Evolutionary conservation across 208 protist genomes (phyloP).

Genomic region (Trypanosoma mega): DNA sequence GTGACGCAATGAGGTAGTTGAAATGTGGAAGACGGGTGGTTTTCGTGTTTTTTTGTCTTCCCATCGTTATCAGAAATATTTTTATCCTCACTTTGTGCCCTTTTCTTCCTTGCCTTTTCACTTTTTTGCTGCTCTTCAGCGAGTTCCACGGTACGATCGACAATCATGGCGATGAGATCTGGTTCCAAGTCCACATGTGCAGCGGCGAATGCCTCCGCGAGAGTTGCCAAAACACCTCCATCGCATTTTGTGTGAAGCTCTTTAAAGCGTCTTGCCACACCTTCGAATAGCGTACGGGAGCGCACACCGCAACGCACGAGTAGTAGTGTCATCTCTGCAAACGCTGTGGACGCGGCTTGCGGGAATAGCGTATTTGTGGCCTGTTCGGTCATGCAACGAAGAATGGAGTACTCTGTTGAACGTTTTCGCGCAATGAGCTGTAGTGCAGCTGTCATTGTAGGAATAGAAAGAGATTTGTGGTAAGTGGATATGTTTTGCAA

Average conservation of each 20-base stretch:
- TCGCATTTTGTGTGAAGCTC: constrained; percentile 32
- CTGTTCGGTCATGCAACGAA: constrained; percentile 58
- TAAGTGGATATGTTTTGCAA: constrained; percentile 66
- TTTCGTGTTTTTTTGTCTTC: not conserved
- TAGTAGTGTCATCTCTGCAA: constrained; percentile 48
- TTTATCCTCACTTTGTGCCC: not conserved
- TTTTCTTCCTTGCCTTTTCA: not conserved
- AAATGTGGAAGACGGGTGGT: not conserved
- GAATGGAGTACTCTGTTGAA: constrained; percentile 48
- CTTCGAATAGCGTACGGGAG: constrained; percentile 45
- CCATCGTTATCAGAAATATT: not conserved
- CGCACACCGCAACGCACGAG: constrained; percentile 71
- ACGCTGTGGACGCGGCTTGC: constrained; percentile 31
- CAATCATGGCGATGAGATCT: constrained; percentile 30
- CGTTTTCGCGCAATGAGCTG: constrained; percentile 54
- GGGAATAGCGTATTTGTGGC: constrained; percentile 46
- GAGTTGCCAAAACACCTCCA: constrained; percentile 31
- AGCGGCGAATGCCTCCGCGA: constrained; percentile 44
- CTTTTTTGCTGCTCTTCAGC: constrained; percentile 8
- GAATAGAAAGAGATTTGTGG: constrained; percentile 33
- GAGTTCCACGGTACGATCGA: constrained; percentile 28
- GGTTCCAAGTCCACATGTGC: constrained; percentile 60
- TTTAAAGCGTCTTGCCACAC: constrained; percentile 30
- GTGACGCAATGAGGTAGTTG: constrained; percentile 18
- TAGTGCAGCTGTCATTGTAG: constrained; percentile 56